phyloP scores from a whole-genome alignment of 257 asterid species.

The Nicotiana tabacum region DNA sequence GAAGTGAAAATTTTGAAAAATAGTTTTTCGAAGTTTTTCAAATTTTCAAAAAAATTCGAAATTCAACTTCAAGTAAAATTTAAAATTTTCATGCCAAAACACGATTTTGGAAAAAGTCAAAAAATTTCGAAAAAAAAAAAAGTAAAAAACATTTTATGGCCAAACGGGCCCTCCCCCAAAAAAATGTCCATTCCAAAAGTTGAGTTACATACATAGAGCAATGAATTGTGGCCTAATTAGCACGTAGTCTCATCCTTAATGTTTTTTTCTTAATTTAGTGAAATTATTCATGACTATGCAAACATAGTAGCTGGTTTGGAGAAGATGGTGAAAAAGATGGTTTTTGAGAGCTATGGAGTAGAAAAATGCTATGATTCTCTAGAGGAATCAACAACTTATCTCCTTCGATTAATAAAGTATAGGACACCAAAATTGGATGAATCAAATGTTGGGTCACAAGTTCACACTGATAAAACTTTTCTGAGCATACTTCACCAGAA shows the following conservation, averaged over 20 bases:
- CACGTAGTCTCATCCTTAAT: background rate
- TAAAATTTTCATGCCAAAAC: too few relatives aligned
- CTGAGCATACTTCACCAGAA: conserved; percentile 35
- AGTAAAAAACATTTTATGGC: too few relatives aligned
- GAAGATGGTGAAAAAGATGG: conserved; percentile 40
- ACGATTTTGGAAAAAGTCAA: too few relatives aligned
- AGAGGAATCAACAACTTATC: conserved; percentile 24
- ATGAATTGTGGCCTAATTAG: background rate
- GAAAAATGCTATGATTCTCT: conserved; percentile 17
- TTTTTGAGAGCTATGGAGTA: conserved; percentile 27
- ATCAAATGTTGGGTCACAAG: conserved; percentile 25
- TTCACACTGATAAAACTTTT: conserved; percentile 51
- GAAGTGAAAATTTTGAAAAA: too few relatives aligned
- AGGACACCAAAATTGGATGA: conserved; percentile 19
- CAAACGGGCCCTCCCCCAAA: too few relatives aligned
- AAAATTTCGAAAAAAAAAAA: too few relatives aligned
- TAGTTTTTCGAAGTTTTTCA: too few relatives aligned
- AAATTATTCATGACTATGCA: conserved; percentile 24
- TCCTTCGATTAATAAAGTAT: conserved; percentile 34
- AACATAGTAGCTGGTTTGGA: conserved; percentile 33
- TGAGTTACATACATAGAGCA: background rate
- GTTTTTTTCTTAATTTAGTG: conserved; percentile 9
- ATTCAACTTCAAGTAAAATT: too few relatives aligned
- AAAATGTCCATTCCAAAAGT: too few relatives aligned
- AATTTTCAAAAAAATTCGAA: too few relatives aligned